Evolutionary conservation across 2,329 filamentous ascomycete species (phyloP).

Genomic region (Botrytis hyacinthi): DNA sequence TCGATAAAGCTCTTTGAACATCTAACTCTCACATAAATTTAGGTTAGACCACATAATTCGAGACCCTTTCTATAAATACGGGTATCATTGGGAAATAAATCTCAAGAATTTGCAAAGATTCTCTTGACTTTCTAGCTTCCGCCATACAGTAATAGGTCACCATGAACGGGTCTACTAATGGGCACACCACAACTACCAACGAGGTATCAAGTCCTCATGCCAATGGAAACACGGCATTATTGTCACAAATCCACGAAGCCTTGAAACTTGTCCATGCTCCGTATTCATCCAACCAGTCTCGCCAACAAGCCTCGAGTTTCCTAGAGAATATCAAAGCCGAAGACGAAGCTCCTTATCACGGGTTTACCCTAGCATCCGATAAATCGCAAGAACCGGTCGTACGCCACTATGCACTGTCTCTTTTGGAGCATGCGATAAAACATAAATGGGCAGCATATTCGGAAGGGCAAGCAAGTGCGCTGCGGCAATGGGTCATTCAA

Average conservation of each 20-base stretch:
- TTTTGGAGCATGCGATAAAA: slow-evolving; percentile 85
- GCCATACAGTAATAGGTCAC: slow-evolving; percentile 15
- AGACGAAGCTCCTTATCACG: slow-evolving; percentile 77
- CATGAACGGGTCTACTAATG: slow-evolving; percentile 35
- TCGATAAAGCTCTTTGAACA: slow-evolving; percentile 18
- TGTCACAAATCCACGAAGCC: slow-evolving; percentile 75
- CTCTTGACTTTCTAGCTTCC: background rate
- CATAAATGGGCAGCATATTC: slow-evolving; percentile 78
- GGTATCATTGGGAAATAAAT: background rate
- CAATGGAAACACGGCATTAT: slow-evolving; percentile 46
- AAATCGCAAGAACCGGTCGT: slow-evolving; percentile 74
- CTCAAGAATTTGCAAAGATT: background rate
- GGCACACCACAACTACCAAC: slow-evolving; percentile 23
- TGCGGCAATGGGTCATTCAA: slow-evolving; percentile 75
- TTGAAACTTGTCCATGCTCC: slow-evolving; percentile 85
- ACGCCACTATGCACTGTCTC: slow-evolving; percentile 88
- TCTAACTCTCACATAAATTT: slow-evolving; percentile 2
- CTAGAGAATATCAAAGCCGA: slow-evolving; percentile 83
- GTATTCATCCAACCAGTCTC: slow-evolving; percentile 74
- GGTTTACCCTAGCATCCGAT: slow-evolving; percentile 78
- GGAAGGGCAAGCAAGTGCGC: slow-evolving; percentile 61
- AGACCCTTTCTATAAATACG: background rate
- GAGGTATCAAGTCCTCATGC: slow-evolving; percentile 32
- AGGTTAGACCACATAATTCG: slow-evolving; percentile 6
- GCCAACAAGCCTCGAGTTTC: slow-evolving; percentile 78